A percentile compares a stretch with the other conserved stretches of the same genome.
These are phyloP conservation scores for Colletotrichum australisinense DNA, from an alignment of 2,329 filamentous ascomycete genomes.

Conservation along the genomic window DNA sequence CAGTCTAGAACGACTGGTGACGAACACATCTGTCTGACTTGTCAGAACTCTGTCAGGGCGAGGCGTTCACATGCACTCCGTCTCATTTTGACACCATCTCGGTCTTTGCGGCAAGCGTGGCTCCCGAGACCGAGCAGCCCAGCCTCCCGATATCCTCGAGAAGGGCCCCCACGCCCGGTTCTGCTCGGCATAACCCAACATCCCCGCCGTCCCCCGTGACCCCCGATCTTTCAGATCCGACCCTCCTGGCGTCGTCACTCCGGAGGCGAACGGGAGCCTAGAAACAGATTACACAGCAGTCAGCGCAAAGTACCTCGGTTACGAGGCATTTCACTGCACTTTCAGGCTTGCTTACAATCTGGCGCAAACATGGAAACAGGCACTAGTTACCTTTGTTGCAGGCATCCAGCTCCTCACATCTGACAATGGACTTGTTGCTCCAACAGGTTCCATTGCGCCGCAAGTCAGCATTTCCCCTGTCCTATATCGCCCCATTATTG, in stretches of 20 bases:
- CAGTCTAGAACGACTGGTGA: background rate
- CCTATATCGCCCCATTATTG: background rate
- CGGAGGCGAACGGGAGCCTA: background rate
- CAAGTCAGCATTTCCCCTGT: background rate
- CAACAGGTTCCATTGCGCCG: background rate
- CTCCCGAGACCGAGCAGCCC: background rate
- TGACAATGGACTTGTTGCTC: background rate
- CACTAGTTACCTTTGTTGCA: background rate
- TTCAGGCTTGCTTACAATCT: background rate
- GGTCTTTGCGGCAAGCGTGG: background rate
- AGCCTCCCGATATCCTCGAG: background rate
- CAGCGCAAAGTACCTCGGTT: background rate
- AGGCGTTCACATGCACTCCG: background rate
- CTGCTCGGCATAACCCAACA: background rate
- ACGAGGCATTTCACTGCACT: background rate
- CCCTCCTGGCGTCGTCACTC: background rate
- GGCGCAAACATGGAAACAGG: constrained; percentile 11
- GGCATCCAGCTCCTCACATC: background rate
- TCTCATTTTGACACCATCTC: background rate
- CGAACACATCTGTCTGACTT: background rate
- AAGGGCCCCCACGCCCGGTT: background rate
- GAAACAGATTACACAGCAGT: background rate
- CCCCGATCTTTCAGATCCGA: background rate
- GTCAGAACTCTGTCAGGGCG: background rate
- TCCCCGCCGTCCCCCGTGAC: constrained; percentile 2